Percentiles rank a stretch among this genome's conserved stretches.
Conservation (phyloP, 352 stramenopile genomes). For the Phytopythium helicoides region DNA sequence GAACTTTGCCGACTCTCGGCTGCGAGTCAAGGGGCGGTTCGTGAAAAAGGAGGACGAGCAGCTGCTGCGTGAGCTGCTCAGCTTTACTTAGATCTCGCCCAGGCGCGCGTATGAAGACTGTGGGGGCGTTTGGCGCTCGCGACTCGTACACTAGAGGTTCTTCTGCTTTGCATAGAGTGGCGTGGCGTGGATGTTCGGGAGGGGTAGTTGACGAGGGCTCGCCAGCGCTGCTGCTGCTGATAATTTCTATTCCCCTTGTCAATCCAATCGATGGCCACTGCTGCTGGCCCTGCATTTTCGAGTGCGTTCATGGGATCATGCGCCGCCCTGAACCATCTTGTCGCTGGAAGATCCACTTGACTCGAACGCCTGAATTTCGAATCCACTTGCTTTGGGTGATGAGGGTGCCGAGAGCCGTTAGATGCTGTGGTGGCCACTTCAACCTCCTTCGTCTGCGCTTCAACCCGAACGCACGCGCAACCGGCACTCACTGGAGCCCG, state of each 20-base stretch:
- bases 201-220: slow-evolving; percentile 1
- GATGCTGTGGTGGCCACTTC: too few relatives aligned
- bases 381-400: too few relatives aligned
- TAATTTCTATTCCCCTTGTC: slow-evolving; percentile 6
- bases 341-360: too few relatives aligned
- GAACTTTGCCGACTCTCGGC: slow-evolving; percentile 97
- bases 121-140: not conserved
- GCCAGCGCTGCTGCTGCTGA: slow-evolving; percentile 1
- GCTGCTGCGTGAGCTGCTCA: slow-evolving; percentile 79
- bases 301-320: too few relatives aligned
- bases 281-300: too few relatives aligned
- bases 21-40: slow-evolving; percentile 96
- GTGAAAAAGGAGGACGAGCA: slow-evolving; percentile 98
- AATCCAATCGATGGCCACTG: not conserved
- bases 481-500: too few relatives aligned
- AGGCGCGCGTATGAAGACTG: not conserved
- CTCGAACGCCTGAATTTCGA: too few relatives aligned
- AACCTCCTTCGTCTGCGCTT: too few relatives aligned
- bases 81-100: slow-evolving; percentile 62
- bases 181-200: slow-evolving; percentile 2
- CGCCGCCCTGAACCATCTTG: too few relatives aligned
- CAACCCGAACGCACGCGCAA: too few relatives aligned
- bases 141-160: slow-evolving; percentile 8
- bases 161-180: slow-evolving; percentile 3
- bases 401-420: too few relatives aligned